Percentiles rank a stretch among this genome's conserved stretches.
phyloP scores from a whole-genome alignment of 805 yeast species.

The Priceomyces melissophilus region DNA sequence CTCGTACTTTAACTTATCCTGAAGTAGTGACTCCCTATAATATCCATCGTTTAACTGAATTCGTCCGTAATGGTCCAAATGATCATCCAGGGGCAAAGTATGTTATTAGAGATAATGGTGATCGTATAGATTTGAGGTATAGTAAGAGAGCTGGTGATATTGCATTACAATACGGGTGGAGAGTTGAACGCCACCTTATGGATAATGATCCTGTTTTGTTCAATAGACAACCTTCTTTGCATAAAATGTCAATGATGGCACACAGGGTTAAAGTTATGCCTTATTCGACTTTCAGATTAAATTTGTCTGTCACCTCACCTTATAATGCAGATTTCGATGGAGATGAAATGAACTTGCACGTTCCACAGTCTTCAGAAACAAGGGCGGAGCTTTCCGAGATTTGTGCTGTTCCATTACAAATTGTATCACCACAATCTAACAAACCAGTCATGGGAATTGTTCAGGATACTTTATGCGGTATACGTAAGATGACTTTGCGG shows the following conservation, averaged over 20 bases:
- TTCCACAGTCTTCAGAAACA: slow-evolving; percentile 97
- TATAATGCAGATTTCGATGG: slow-evolving; percentile 99
- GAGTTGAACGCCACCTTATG: slow-evolving; percentile 96
- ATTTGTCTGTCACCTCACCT: slow-evolving; percentile 97
- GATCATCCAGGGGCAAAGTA: slow-evolving; percentile 99
- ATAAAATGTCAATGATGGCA: slow-evolving; percentile 99
- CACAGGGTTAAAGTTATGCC: slow-evolving; percentile 99
- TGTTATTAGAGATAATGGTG: slow-evolving; percentile 97
- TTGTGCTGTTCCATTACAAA: slow-evolving; percentile 96
- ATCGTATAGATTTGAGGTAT: slow-evolving; percentile 94
- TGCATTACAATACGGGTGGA: slow-evolving; percentile 98
- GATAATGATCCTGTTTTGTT: slow-evolving; percentile 97
- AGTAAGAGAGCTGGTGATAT: slow-evolving; percentile 98
- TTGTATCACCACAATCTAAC: slow-evolving; percentile 97
- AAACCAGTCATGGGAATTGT: slow-evolving; percentile 99
- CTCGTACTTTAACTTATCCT: slow-evolving; percentile 92
- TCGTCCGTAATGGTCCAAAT: slow-evolving; percentile 96
- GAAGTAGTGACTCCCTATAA: slow-evolving; percentile 97
- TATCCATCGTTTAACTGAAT: slow-evolving; percentile 87
- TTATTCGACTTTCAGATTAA: slow-evolving; percentile 93
- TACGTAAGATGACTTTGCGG: slow-evolving; percentile 90
- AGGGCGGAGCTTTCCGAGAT: slow-evolving; percentile 93
- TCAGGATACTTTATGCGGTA: slow-evolving; percentile 97
- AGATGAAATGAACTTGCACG: slow-evolving; percentile 99
- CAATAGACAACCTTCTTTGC: slow-evolving; percentile 98